Base-by-base conservation (phyloP, 805 yeast species). In the Yarrowia sp. region DNA sequence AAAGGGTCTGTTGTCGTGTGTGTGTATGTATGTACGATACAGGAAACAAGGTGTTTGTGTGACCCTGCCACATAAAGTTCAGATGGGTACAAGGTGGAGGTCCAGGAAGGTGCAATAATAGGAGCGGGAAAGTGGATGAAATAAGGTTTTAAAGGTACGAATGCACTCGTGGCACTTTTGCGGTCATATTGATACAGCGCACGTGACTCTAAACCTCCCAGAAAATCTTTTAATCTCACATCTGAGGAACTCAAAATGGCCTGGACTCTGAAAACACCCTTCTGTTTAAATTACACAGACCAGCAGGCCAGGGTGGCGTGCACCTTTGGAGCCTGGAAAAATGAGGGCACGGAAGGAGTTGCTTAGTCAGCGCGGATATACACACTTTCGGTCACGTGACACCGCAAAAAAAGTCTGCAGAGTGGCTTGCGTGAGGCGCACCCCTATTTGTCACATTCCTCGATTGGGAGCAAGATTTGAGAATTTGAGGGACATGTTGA, bases 11-110 rank as follows among this genome's bases (percentile, higher is more conserved):
- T 52, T 52, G 58, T 52, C 58, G 58, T 52, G 58, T 52, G 58
- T 52, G 58, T 52, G 58, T 52, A 52, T 52, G 58, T 36, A 20
- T 52, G 58, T 38, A 38, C n/a, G n/a, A n/a, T n/a, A n/a, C 42
- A 52, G 58, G 58, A 52, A 52, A 52, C 58, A 52, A 52, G 58
- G 58, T 52, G 58, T 36, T 52, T 52, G 58, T 52, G 55, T 38
- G 58, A 19, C 58, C 58, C 58, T 52, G 43, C 58, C 30, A 36
- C 58, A n/a, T 52, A n/a, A 14, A 20, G 58, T 52, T 52, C 15
- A 10, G 24, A 36, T 34, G 56, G 19, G 56, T 9, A 36, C 42
- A 34, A 52, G 56, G 56, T 52, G 42, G 56, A 36, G 30, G n/a
- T 3, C 7, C 3, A 6, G 30, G 30, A 52, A 52, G 42, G 42